Conservation (phyloP, 2,329 filamentous ascomycete species). For the Colletotrichum liaoningense region DNA sequence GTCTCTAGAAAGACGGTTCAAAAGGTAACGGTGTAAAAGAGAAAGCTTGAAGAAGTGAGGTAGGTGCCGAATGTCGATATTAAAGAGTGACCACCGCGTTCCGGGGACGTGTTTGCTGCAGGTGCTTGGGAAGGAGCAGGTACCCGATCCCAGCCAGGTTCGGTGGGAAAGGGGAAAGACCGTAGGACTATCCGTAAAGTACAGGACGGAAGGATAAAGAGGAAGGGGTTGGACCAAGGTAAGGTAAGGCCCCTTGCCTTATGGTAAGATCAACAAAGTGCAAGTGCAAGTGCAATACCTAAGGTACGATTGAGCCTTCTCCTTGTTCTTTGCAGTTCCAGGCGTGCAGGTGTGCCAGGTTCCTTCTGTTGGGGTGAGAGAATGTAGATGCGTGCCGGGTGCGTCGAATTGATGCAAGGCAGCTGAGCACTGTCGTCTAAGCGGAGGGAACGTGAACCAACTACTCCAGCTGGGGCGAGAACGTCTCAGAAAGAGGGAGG, state of each 20-base stretch:
- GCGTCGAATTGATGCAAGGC: conserved; percentile 19
- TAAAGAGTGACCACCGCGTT: neutral
- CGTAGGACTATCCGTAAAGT: no score
- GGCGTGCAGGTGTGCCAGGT: no score
- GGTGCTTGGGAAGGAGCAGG: neutral
- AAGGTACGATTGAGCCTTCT: neutral
- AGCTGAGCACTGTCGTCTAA: conserved; percentile 7
- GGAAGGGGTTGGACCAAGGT: neutral
- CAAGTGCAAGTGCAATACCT: neutral
- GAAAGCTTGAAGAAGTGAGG: neutral
- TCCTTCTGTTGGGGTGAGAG: neutral
- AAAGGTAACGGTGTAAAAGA: neutral
- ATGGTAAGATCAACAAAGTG: neutral
- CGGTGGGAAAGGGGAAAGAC: neutral
- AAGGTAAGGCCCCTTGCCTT: neutral
- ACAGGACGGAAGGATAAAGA: neutral
- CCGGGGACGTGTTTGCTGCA: neutral
- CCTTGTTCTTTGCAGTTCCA: neutral
- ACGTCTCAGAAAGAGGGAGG: conserved; percentile 1
- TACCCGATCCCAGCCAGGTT: neutral
- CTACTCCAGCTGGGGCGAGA: neutral
- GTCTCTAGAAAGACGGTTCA: conserved; percentile 14
- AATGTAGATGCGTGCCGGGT: neutral
- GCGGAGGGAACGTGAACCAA: conserved; percentile 30
- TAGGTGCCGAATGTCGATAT: neutral